Percentiles rank a stretch among this genome's conserved stretches.
These are phyloP conservation scores for Lunasporangiospora selenospora DNA, from an alignment of 192 early-diverging fungal genomes.

Conservation along the genomic window DNA sequence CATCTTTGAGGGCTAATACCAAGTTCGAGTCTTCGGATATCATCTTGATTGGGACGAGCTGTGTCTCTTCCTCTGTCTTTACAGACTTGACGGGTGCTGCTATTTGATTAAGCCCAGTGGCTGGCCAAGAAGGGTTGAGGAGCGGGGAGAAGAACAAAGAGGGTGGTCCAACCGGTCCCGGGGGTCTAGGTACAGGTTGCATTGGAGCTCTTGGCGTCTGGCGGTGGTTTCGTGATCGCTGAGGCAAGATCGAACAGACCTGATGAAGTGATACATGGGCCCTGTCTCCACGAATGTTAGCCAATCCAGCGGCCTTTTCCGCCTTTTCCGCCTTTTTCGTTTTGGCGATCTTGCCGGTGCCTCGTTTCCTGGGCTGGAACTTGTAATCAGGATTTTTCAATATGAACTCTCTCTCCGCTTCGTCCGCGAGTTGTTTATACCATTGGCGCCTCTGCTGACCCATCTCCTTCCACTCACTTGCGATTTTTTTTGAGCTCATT, in stretches of 20 bases:
- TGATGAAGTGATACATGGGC: neutral
- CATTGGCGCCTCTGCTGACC: conserved; percentile 8
- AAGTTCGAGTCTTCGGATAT: too few species aligned
- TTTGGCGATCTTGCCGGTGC: conserved; percentile 28
- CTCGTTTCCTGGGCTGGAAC: conserved; percentile 47
- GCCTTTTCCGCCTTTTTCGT: conserved; percentile 5
- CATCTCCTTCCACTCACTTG: conserved; percentile 31
- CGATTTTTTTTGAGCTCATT: conserved; percentile 26
- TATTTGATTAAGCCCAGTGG: too few species aligned
- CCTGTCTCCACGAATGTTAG: neutral
- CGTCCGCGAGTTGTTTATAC: conserved; percentile 19
- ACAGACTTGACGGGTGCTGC: too few species aligned
- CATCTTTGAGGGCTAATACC: too few species aligned
- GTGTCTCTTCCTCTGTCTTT: too few species aligned
- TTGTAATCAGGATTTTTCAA: conserved; percentile 43
- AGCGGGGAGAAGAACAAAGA: neutral
- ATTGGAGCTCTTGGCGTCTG: neutral
- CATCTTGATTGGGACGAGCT: too few species aligned
- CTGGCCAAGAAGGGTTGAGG: too few species aligned
- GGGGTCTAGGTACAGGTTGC: neutral
- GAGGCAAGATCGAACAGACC: neutral
- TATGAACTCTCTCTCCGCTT: conserved; percentile 19
- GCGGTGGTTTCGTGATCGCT: neutral
- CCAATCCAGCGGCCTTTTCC: neutral
- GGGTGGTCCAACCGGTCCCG: too few species aligned